Evolutionary conservation across 495 filamentous ascomycete genomes (phyloP).

Genomic region (Penicillium antarcticum): DNA sequence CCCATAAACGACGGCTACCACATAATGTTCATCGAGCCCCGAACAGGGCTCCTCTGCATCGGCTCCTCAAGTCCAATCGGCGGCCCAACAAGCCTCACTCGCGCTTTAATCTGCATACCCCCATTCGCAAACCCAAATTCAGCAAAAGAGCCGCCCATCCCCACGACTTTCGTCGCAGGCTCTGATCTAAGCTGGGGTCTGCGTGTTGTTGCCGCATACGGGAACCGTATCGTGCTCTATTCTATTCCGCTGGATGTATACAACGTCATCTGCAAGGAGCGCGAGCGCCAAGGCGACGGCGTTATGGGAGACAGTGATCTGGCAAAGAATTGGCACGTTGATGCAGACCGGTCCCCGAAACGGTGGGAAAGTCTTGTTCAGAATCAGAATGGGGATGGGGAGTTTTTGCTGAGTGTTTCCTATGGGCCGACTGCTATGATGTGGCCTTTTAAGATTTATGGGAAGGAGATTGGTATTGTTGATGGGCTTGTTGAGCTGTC

Average conservation of each 20-base stretch:
- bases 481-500: constrained; percentile 35
- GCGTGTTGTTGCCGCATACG: constrained; percentile 59
- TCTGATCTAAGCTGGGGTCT: constrained; percentile 59
- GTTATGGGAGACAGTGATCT: constrained; percentile 37
- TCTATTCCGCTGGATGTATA: constrained; percentile 62
- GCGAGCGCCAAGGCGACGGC: constrained; percentile 30
- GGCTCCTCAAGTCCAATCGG: constrained; percentile 64
- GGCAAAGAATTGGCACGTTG: constrained; percentile 32
- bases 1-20: constrained; percentile 69
- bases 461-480: constrained; percentile 40
- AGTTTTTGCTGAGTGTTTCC: constrained; percentile 35
- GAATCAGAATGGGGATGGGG: constrained; percentile 40
- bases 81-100: constrained; percentile 45
- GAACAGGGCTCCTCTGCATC: constrained; percentile 56
- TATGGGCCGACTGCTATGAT: constrained; percentile 35
- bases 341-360: constrained; percentile 25
- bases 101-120: constrained; percentile 38
- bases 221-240: constrained; percentile 55
- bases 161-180: constrained; percentile 55
- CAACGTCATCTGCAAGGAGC: constrained; percentile 39
- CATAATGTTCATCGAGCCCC: constrained; percentile 67
- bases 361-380: constrained; percentile 31
- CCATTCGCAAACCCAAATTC: constrained; percentile 31
- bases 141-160: constrained; percentile 37
- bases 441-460: constrained; percentile 43